Evolutionary conservation across 2,329 filamentous ascomycete genomes (phyloP).

Genomic region (Epichloe elymi): DNA sequence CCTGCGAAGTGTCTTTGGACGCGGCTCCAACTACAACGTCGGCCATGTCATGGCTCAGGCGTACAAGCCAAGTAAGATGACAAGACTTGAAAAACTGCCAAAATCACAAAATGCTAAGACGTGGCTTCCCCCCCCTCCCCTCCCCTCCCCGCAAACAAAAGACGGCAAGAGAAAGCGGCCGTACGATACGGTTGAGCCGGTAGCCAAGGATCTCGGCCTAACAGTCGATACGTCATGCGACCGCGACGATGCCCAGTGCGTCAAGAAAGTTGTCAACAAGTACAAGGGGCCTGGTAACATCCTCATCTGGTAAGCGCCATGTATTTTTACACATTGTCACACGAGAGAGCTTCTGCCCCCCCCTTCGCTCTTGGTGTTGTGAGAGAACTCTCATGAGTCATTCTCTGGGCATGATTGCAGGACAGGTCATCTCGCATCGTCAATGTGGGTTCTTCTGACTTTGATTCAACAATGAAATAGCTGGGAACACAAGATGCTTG

Average conservation of each 20-base stretch:
- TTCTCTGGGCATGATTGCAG: no score
- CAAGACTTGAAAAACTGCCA: no score
- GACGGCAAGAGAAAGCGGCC: conserved; percentile 40
- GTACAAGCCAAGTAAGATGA: conserved; percentile 30
- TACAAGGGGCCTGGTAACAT: conserved; percentile 42
- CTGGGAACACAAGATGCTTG: conserved; percentile 44
- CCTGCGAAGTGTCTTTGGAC: conserved; percentile 42
- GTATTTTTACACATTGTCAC: neutral
- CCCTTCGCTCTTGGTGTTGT: no score
- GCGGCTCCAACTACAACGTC: conserved; percentile 38
- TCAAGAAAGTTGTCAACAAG: conserved; percentile 32
- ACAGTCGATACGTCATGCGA: conserved; percentile 41
- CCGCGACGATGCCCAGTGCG: conserved; percentile 41
- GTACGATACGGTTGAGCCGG: conserved; percentile 41
- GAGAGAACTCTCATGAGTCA: no score
- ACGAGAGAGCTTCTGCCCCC: no score
- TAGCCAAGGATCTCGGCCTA: conserved; percentile 41
- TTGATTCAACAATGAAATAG: conserved; percentile 14
- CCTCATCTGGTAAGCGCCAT: conserved; percentile 34
- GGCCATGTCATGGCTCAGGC: conserved; percentile 44
- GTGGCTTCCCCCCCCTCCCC: no score
- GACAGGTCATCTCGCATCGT: neutral
- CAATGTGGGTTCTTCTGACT: neutral
- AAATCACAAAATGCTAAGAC: neutral
- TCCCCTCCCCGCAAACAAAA: conserved; percentile 7